Percentiles rank a stretch among this genome's conserved stretches.
These are phyloP conservation scores for Medicago truncatula DNA, from an alignment of 306 rosid species.

Conservation along the genomic window DNA sequence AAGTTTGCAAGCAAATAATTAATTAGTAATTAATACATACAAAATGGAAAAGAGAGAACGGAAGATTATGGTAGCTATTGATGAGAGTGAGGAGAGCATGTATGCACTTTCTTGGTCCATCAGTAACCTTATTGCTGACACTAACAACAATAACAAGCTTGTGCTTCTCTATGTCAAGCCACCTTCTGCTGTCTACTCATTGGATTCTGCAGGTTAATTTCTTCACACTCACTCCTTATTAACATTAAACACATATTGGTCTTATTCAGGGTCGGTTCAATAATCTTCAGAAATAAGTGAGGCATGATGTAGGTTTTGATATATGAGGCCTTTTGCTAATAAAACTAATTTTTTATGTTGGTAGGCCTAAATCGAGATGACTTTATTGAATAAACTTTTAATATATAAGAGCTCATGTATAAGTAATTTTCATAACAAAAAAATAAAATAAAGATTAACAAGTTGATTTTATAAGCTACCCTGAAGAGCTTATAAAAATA, in stretches of 20 bases:
- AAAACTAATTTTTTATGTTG: too few species aligned
- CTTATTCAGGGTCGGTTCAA: too few species aligned
- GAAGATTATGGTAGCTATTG: constrained; percentile 79
- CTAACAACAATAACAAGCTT: constrained; percentile 50
- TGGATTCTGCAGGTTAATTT: constrained; percentile 70
- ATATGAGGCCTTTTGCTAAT: too few species aligned
- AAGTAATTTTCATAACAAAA: too few species aligned
- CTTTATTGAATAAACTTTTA: too few species aligned
- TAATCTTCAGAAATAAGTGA: too few species aligned
- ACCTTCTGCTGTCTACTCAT: constrained; percentile 61
- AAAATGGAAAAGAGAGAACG: constrained; percentile 47
- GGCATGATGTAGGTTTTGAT: too few species aligned
- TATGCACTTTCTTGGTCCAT: constrained; percentile 81
- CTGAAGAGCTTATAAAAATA: too few species aligned
- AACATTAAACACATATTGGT: background rate
- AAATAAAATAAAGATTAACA: too few species aligned
- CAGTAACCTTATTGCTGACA: constrained; percentile 53
- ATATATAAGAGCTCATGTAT: too few species aligned
- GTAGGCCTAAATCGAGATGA: too few species aligned
- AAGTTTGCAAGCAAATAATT: background rate
- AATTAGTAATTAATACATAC: background rate
- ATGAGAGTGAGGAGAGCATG: constrained; percentile 91
- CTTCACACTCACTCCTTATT: background rate
- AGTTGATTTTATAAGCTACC: too few species aligned
- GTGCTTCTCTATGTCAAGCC: constrained; percentile 80